phyloP scores from a whole-genome alignment of 441 rosid species.

The Adansonia rubrostipa region DNA sequence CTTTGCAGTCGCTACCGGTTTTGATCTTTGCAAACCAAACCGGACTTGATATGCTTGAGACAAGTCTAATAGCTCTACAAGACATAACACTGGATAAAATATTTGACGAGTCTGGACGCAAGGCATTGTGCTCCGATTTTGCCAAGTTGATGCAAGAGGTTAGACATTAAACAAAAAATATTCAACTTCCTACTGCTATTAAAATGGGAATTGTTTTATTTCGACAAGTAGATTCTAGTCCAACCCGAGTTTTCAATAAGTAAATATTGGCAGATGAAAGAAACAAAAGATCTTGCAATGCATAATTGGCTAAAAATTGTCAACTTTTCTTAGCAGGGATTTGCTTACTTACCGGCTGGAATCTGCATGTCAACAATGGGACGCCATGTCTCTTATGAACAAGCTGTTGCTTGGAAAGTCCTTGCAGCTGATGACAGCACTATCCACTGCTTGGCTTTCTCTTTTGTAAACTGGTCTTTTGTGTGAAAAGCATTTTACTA shows the following conservation, averaged over 20 bases:
- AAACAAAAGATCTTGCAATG: too few relatives aligned
- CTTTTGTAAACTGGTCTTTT: slow-evolving; percentile 94
- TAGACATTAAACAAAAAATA: background rate
- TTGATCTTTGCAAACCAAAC: slow-evolving; percentile 93
- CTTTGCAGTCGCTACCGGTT: slow-evolving; percentile 71
- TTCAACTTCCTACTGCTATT: too few relatives aligned
- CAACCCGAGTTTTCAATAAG: too few relatives aligned
- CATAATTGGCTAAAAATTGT: background rate
- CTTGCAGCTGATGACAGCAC: slow-evolving; percentile 63
- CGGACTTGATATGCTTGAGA: slow-evolving; percentile 96
- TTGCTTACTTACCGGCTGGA: slow-evolving; percentile 74
- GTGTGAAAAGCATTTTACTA: slow-evolving; percentile 49
- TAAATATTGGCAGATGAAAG: too few relatives aligned
- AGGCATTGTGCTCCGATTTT: slow-evolving; percentile 68
- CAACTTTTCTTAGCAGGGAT: slow-evolving; percentile 54
- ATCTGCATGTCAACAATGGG: slow-evolving; percentile 94
- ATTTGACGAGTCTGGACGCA: slow-evolving; percentile 83
- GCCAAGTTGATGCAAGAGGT: slow-evolving; percentile 93
- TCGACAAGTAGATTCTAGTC: too few relatives aligned
- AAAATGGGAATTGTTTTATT: too few relatives aligned
- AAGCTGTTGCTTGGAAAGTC: slow-evolving; percentile 92
- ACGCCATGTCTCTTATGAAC: slow-evolving; percentile 77
- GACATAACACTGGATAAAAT: slow-evolving; percentile 87
- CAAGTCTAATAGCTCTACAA: slow-evolving; percentile 86
- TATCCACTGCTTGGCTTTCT: slow-evolving; percentile 87